Conservation (phyloP, 352 stramenopile species). For the Pythium dissimile region DNA sequence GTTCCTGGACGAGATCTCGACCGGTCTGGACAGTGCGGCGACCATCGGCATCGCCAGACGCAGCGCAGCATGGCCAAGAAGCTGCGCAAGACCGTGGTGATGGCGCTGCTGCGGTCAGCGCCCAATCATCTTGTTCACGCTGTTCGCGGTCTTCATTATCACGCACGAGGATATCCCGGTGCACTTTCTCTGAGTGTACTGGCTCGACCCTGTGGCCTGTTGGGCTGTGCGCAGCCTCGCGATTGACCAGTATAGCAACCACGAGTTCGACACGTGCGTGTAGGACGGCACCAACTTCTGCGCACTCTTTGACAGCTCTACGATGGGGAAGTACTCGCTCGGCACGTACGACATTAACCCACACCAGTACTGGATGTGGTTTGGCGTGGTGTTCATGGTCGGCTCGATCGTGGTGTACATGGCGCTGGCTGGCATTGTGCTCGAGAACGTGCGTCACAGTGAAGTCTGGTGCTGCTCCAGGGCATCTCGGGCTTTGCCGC, state of each 20-base stretch:
- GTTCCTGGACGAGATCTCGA: constrained; percentile 90
- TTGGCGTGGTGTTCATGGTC: constrained; percentile 19
- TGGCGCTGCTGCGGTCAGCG: constrained; percentile 87
- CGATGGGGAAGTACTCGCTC: constrained; percentile 24
- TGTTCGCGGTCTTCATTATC: constrained; percentile 40
- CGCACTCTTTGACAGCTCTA: neutral
- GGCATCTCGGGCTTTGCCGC: constrained; percentile 44
- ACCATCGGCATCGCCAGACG: constrained; percentile 84
- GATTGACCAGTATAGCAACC: constrained; percentile 26
- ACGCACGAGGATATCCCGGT: constrained; percentile 27
- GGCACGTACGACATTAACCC: constrained; percentile 15
- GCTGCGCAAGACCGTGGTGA: constrained; percentile 50
- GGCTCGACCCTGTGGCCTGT: constrained; percentile 37
- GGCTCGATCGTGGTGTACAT: constrained; percentile 21
- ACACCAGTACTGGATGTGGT: constrained; percentile 16
- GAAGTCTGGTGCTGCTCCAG: constrained; percentile 42
- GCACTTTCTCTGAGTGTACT: constrained; percentile 38
- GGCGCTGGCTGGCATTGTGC: constrained; percentile 12
- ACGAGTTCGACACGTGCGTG: constrained; percentile 9
- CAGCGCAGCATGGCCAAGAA: constrained; percentile 61
- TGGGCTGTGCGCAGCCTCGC: constrained; percentile 24
- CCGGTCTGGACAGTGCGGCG: constrained; percentile 87
- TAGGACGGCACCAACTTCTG: constrained; percentile 26
- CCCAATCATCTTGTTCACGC: constrained; percentile 47
- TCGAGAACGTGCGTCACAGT: constrained; percentile 24